phyloP scores from a whole-genome alignment of 2,329 filamentous ascomycete genomes.

The Fusarium sp. region DNA sequence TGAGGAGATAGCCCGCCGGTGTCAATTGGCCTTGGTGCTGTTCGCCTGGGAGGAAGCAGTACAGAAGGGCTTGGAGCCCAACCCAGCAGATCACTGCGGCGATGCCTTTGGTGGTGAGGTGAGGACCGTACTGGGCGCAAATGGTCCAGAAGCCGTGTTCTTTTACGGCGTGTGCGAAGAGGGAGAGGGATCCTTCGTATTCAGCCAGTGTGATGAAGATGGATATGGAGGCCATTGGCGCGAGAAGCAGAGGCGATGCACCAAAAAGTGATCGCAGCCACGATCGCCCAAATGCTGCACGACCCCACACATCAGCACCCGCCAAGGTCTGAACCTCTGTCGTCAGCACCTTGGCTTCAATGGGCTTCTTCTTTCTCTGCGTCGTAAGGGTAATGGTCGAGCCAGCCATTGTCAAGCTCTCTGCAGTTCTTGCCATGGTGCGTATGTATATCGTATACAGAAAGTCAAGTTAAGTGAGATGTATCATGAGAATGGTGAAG shows the following conservation, averaged over 20 bases:
- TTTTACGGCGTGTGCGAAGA: conserved; percentile 6
- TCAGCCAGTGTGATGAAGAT: conserved; percentile 38
- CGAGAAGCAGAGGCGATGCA: conserved; percentile 36
- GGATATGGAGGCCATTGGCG: conserved; percentile 33
- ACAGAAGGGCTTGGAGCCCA: conserved; percentile 25
- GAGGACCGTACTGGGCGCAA: conserved; percentile 25
- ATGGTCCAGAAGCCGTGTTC: conserved; percentile 31
- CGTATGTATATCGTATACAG: background rate
- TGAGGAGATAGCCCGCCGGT: conserved; percentile 54
- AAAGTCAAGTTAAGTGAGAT: background rate
- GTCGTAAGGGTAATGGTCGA: background rate
- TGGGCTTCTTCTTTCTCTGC: background rate
- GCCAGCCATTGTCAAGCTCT: background rate
- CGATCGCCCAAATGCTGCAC: conserved; percentile 35
- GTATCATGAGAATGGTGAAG: background rate
- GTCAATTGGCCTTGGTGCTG: conserved; percentile 51
- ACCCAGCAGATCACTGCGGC: conserved; percentile 20
- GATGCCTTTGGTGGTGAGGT: conserved; percentile 22
- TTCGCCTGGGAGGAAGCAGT: conserved; percentile 17
- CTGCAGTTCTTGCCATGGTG: background rate
- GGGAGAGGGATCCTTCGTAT: conserved; percentile 33
- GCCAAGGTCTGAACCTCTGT: background rate
- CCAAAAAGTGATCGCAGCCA: conserved; percentile 38
- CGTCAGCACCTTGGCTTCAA: background rate
- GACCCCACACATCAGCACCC: conserved; percentile 35